Percentiles rank a stretch among this genome's conserved stretches.
phyloP scores from a whole-genome alignment of 495 filamentous ascomycete genomes.

The Tuber indicum region DNA sequence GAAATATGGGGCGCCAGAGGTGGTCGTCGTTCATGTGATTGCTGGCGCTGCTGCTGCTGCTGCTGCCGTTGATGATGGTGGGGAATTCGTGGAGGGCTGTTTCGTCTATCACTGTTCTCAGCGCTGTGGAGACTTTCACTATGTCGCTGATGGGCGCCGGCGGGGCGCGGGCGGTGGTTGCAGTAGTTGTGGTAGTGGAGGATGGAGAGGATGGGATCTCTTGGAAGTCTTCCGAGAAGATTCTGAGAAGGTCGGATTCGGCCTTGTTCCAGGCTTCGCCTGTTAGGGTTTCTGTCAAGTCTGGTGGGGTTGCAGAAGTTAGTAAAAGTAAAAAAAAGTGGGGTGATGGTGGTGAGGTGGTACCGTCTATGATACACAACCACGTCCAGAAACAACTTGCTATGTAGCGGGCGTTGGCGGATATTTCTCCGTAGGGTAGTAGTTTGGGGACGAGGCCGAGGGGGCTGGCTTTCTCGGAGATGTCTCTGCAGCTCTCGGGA shows the following conservation, averaged over 20 bases:
- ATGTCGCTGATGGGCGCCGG: slow-evolving; percentile 12
- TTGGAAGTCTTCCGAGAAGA: not conserved
- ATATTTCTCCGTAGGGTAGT: slow-evolving; percentile 34
- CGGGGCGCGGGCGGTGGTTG: not conserved
- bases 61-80: slow-evolving; percentile 1
- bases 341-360: not conserved
- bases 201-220: not conserved
- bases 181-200: not conserved
- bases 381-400: slow-evolving; percentile 41
- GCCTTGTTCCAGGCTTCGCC: slow-evolving; percentile 34
- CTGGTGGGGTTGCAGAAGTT: slow-evolving; percentile 14
- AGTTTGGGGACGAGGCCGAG: slow-evolving; percentile 38
- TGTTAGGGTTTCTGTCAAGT: slow-evolving; percentile 36
- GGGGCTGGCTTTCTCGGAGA: slow-evolving; percentile 38
- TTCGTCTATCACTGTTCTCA: slow-evolving; percentile 32
- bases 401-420: slow-evolving; percentile 34
- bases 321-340: slow-evolving; percentile 2
- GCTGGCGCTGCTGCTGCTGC: not conserved
- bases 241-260: slow-evolving; percentile 10
- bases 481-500: slow-evolving; percentile 31
- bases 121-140: slow-evolving; percentile 32
- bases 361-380: slow-evolving; percentile 41
- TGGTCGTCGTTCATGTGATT: not conserved
- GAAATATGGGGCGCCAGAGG: slow-evolving; percentile 29
- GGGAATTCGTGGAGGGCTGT: slow-evolving; percentile 19